A percentile compares a stretch with the other conserved stretches of the same genome.
phyloP scores from a whole-genome alignment of 495 filamentous ascomycete species.

The Neurospora discreta region DNA sequence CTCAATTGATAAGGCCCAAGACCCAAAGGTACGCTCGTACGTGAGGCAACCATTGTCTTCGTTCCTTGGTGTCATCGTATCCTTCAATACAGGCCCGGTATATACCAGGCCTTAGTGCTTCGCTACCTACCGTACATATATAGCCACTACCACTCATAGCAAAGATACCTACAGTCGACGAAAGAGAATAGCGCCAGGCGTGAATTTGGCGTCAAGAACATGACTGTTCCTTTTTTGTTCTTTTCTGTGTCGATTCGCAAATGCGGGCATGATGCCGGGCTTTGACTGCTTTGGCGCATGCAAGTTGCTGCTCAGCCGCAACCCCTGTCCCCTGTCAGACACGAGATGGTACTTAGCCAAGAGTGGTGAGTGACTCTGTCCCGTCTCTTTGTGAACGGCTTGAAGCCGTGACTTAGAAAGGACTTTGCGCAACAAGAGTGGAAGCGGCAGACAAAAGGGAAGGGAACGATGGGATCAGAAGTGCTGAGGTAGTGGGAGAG shows the following conservation, averaged over 20 bases:
- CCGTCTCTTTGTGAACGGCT: slow-evolving; percentile 7
- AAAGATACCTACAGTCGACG: background rate
- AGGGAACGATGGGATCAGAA: background rate
- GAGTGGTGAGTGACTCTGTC: slow-evolving; percentile 2
- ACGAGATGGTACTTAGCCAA: slow-evolving; percentile 13
- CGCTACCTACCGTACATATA: background rate
- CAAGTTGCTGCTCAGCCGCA: slow-evolving; percentile 30
- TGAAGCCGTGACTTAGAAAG: background rate
- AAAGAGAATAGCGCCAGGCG: background rate
- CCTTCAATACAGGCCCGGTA: background rate
- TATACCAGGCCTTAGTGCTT: background rate
- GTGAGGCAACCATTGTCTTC: background rate
- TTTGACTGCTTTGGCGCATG: slow-evolving; percentile 1
- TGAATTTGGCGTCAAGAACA: background rate
- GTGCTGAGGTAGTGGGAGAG: background rate
- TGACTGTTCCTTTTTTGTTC: background rate
- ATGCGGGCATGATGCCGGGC: background rate
- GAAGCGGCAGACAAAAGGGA: background rate
- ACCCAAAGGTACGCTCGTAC: background rate
- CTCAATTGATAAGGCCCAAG: background rate
- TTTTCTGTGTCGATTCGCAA: background rate
- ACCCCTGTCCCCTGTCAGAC: slow-evolving; percentile 30
- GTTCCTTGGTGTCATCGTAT: background rate
- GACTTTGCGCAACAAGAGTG: background rate
- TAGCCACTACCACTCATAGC: background rate